Base-by-base conservation (phyloP, 345 rosid genomes). In the Arabis hirsuta region DNA sequence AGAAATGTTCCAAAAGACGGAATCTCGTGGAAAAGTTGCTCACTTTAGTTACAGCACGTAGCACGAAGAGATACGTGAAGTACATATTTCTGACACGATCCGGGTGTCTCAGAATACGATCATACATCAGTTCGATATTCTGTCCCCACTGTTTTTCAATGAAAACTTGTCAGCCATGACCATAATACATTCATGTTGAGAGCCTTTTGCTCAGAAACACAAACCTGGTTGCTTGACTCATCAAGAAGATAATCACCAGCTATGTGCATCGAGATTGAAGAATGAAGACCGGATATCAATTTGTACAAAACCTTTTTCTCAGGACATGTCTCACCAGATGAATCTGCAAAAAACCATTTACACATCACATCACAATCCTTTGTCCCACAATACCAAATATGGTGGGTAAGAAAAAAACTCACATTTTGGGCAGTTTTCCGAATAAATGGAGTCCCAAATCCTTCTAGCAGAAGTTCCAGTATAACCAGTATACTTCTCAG, bases 251-350 rank as follows among this genome's bases (percentile, higher is more conserved):
- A 95, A 62, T 91, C 96, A 46, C 86, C 85, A 54, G 96, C 96
- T 79, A 92, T 87, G 73, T 92, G 99, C 80, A 87, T 83, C 0
- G 98, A 96, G 50, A 96, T 96, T 13, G 99, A 96, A 61, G 99
- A 90, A 81, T 96, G 99, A 75, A 92, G 98, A 62, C 99, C 98
- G 10, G 99, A 96, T 78, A 96, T 92, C 85, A 92, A 63, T 80
- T 96, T 92, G 82, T 96, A 92, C 73, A 96, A 80, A 57, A 90
- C 84, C 19, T 79, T 90, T 76, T 96, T 91, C 81, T 92, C 98
- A 55, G 88, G 97, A 72, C 98, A 92, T 70, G 75, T 65, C 74
- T 88, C 96, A 46, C 84, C 91, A 50, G 90, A 84, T 53, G 91
- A 88, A 84, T 92, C 98, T 96, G 84, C 74, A 76, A 0, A 22